Evolutionary conservation across 805 yeast species (phyloP).

Genomic region (Barnettozyma sp.): DNA sequence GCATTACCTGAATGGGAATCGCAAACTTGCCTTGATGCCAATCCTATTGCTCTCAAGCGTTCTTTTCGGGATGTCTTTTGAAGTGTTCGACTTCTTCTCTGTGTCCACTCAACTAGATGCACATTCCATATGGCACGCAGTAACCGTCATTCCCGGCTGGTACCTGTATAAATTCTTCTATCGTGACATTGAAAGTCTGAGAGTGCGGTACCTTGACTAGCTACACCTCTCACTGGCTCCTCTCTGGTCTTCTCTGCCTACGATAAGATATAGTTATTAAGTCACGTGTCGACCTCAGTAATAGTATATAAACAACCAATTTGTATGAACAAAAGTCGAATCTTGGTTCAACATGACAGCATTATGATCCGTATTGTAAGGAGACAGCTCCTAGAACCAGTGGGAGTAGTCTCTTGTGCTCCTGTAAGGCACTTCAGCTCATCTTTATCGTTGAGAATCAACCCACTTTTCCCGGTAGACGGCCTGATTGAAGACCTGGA

Average conservation of each 20-base stretch:
- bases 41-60: conserved; percentile 45
- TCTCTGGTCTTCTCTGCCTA: too few relatives aligned
- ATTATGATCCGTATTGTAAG: too few relatives aligned
- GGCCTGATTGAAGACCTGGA: conserved; percentile 22
- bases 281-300: too few relatives aligned
- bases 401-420: too few relatives aligned
- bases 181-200: conserved; percentile 38
- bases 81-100: conserved; percentile 84
- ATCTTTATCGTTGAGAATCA: conserved; percentile 7
- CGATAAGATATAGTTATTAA: too few relatives aligned
- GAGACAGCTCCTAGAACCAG: too few relatives aligned
- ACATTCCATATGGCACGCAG: conserved; percentile 89
- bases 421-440: conserved; percentile 4
- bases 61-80: conserved; percentile 76
- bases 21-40: conserved; percentile 37
- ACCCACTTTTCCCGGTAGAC: conserved; percentile 22
- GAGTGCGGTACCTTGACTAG: conserved; percentile 12
- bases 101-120: conserved; percentile 70
- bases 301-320: too few relatives aligned
- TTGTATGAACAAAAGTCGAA: too few relatives aligned
- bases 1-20: conserved; percentile 23
- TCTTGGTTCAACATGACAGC: too few relatives aligned
- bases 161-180: conserved; percentile 62
- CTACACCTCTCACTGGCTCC: too few relatives aligned
- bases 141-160: conserved; percentile 76